Percentiles rank a stretch among this genome's conserved stretches.
Conservation (phyloP, 176 grass and related monocot species). For the Alopecurus myosuroides region DNA sequence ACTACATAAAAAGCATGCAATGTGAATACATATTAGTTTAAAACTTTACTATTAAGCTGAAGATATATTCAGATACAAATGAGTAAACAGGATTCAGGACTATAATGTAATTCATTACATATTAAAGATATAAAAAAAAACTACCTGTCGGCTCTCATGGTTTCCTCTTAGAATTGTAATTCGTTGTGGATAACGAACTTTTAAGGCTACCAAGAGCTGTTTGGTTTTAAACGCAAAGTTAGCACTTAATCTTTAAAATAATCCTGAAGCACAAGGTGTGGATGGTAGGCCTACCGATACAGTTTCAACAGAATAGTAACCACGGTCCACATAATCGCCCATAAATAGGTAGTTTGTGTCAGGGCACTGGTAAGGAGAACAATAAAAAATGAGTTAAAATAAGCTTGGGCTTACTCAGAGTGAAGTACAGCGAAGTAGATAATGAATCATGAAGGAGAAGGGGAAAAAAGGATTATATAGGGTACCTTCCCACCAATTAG, state of each 20-base stretch:
- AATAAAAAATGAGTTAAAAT: neutral
- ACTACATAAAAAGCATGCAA: neutral
- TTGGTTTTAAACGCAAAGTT: conserved; percentile 11
- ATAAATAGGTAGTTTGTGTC: conserved; percentile 99
- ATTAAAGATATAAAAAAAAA: conserved; percentile 16
- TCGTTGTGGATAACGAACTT: conserved; percentile 89
- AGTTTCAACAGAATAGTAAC: conserved; percentile 96
- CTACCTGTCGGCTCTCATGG: conserved; percentile 92
- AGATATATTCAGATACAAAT: neutral
- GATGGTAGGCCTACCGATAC: conserved; percentile 58
- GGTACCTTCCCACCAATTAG: conserved; percentile 90
- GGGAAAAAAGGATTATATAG: neutral
- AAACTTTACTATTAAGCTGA: neutral
- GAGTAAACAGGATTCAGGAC: neutral
- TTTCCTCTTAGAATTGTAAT: conserved; percentile 99
- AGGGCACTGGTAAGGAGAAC: conserved; percentile 62
- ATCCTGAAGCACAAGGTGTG: neutral
- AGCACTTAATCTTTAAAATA: neutral
- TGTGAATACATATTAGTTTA: neutral
- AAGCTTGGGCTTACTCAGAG: neutral
- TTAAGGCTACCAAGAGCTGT: conserved; percentile 91
- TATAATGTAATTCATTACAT: conserved; percentile 12
- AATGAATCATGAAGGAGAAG: conserved; percentile 7
- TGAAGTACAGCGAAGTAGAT: neutral
- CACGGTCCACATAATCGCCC: conserved; percentile 98